These are phyloP conservation scores for Chaetomiaceae sp. DNA, from an alignment of 2,329 filamentous ascomycete genomes.

Conservation along the genomic window DNA sequence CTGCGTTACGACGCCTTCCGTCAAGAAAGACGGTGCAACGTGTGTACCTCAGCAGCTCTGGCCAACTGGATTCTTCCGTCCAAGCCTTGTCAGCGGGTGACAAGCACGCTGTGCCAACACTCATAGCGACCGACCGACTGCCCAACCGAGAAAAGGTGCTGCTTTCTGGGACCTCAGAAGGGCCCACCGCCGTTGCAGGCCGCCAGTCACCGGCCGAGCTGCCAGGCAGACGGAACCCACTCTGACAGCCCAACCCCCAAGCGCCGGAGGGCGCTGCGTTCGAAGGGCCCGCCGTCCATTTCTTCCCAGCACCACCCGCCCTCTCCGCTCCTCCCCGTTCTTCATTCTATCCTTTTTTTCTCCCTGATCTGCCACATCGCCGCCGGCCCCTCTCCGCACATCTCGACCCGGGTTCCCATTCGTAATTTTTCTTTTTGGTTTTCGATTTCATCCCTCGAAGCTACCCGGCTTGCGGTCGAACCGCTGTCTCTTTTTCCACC, in stretches of 20 bases:
- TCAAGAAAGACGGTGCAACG: conserved; percentile 18
- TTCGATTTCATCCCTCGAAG: neutral
- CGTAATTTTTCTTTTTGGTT: neutral
- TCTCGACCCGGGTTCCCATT: neutral
- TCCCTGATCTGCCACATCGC: conserved; percentile 17
- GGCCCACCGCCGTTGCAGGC: conserved; percentile 24
- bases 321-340: conserved; percentile 29
- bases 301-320: conserved; percentile 27
- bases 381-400: conserved; percentile 5
- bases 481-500: neutral
- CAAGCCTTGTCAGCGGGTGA: conserved; percentile 24
- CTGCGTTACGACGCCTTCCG: neutral
- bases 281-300: conserved; percentile 24
- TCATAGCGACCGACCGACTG: conserved; percentile 10
- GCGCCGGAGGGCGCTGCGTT: conserved; percentile 23
- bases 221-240: conserved; percentile 17
- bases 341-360: conserved; percentile 27
- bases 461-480: too few relatives aligned
- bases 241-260: conserved; percentile 24
- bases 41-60: conserved; percentile 23
- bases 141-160: conserved; percentile 23
- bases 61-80: conserved; percentile 31
- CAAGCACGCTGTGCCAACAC: too few relatives aligned
- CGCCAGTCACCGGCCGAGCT: conserved; percentile 16
- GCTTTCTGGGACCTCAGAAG: too few relatives aligned